Evolutionary conservation across 495 filamentous ascomycete genomes (phyloP).

Genomic region (Hypoxylon perforatum): DNA sequence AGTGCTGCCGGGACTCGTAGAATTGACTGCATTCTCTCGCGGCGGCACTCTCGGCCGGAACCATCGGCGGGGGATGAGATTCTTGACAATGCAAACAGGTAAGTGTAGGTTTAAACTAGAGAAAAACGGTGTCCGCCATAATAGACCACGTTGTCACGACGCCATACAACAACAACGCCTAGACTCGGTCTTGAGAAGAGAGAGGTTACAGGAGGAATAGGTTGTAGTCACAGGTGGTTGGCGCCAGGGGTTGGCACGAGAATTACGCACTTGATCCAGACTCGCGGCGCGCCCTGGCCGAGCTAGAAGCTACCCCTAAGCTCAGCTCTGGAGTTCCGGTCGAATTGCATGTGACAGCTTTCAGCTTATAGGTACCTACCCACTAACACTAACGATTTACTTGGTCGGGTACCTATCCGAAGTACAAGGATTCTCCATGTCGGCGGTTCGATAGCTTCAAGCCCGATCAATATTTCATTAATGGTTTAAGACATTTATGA

Average conservation of each 20-base stretch:
- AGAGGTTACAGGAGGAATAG: neutral
- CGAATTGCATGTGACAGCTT: slow-evolving; percentile 21
- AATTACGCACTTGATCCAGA: neutral
- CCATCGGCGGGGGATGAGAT: slow-evolving; percentile 16
- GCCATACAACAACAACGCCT: slow-evolving; percentile 5
- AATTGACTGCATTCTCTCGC: slow-evolving; percentile 47
- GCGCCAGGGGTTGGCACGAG: slow-evolving; percentile 1
- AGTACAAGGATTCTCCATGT: slow-evolving; percentile 25
- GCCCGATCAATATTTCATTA: neutral
- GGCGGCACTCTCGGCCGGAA: slow-evolving; percentile 23
- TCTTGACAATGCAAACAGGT: slow-evolving; percentile 5
- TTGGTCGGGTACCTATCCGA: neutral
- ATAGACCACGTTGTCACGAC: slow-evolving; percentile 23
- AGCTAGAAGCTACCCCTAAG: slow-evolving; percentile 15
- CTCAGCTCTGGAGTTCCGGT: neutral
- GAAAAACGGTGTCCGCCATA: slow-evolving; percentile 17
- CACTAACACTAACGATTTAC: neutral
- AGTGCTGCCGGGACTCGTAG: slow-evolving; percentile 57
- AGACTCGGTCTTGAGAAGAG: neutral
- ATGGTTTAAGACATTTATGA: too few species aligned
- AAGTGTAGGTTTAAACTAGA: slow-evolving; percentile 15
- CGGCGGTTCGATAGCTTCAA: neutral
- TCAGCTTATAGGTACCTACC: neutral
- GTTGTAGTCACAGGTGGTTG: neutral
- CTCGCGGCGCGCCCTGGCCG: neutral